A percentile compares a stretch with the other conserved stretches of the same genome.
phyloP scores from a whole-genome alignment of 2,329 filamentous ascomycete genomes.

The Gyromitra esculenta region DNA sequence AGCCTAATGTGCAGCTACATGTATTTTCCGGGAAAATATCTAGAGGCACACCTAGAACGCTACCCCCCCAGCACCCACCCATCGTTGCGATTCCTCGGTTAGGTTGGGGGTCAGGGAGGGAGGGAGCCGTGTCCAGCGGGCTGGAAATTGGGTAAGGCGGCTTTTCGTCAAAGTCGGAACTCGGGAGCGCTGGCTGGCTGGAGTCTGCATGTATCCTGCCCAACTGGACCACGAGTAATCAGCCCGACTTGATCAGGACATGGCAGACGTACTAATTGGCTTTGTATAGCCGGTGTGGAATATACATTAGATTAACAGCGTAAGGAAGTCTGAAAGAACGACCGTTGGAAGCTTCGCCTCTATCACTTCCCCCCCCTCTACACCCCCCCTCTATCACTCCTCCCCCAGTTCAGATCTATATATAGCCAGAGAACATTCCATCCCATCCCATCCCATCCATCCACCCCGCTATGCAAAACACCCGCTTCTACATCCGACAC shows the following conservation, averaged over 20 bases:
- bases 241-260: too few relatives aligned
- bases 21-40: not conserved
- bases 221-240: too few relatives aligned
- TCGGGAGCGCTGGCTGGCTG: too few relatives aligned
- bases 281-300: not conserved
- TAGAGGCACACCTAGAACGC: too few relatives aligned
- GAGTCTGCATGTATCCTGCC: too few relatives aligned
- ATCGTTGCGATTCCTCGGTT: too few relatives aligned
- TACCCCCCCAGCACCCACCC: not conserved
- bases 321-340: not conserved
- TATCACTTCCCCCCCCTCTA: not conserved
- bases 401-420: not conserved
- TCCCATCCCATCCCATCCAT: not conserved
- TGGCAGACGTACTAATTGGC: not conserved
- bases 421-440: not conserved
- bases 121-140: too few relatives aligned
- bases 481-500: not conserved
- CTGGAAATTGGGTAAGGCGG: too few relatives aligned
- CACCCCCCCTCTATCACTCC: not conserved
- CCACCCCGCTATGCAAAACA: not conserved
- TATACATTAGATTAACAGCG: not conserved
- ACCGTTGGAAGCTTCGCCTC: not conserved
- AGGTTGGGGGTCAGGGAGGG: too few relatives aligned
- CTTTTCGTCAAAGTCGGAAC: too few relatives aligned
- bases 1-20: not conserved